phyloP scores from a whole-genome alignment of 2,329 filamentous ascomycete genomes.

The Scytalidium sp. region DNA sequence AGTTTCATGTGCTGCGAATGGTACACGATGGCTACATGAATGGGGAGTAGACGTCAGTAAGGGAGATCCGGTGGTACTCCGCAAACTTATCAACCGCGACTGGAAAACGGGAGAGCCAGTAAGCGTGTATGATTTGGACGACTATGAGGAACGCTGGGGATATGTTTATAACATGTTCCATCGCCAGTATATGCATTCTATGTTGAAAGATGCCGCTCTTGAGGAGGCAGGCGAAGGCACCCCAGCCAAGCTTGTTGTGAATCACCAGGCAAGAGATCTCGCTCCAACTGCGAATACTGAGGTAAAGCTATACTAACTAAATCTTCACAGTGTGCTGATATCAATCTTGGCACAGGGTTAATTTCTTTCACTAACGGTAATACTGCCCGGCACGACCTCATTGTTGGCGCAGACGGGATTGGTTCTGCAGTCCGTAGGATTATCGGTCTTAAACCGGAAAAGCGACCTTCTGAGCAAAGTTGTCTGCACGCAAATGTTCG shows the following conservation, averaged over 20 bases:
- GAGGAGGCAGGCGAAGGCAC: constrained; percentile 51
- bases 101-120: constrained; percentile 66
- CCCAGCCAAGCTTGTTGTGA: constrained; percentile 52
- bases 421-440: constrained; percentile 57
- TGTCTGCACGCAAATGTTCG: constrained; percentile 64
- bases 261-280: constrained; percentile 44
- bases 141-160: constrained; percentile 64
- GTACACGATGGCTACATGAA: constrained; percentile 64
- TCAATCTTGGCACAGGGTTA: constrained; percentile 48
- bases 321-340: constrained; percentile 8
- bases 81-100: constrained; percentile 65
- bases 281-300: not conserved
- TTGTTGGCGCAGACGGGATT: constrained; percentile 46
- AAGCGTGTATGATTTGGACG: constrained; percentile 59
- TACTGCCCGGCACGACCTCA: constrained; percentile 24
- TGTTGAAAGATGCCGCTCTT: constrained; percentile 60
- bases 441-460: constrained; percentile 57
- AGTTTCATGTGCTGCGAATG: constrained; percentile 65
- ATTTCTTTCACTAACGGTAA: constrained; percentile 37
- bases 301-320: not conserved
- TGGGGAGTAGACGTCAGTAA: constrained; percentile 62
- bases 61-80: constrained; percentile 62
- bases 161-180: constrained; percentile 69
- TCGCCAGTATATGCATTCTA: constrained; percentile 64
- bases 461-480: constrained; percentile 55